Evolutionary conservation across 768 basidiomycete species (phyloP), one percentile per base, ranked within the genome.

Genomic region (Strobilomyces echinocephalus): DNA sequence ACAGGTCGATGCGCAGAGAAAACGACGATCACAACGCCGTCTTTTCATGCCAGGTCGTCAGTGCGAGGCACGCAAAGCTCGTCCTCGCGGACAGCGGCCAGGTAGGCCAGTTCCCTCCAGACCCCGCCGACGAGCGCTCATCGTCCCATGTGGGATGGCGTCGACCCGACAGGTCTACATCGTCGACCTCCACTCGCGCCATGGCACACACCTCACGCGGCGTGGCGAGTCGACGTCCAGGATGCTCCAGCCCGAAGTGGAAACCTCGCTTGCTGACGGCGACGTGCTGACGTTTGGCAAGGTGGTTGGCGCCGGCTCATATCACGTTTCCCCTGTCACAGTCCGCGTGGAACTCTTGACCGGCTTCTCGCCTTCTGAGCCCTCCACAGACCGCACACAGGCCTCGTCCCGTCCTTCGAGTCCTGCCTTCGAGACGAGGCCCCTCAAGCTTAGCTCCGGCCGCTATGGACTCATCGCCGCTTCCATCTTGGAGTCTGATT

Each of bases 261-360:
- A 84, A 28, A 78, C 76, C 31, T 63, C 74, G 36, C 80, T 91
- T 44, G 63, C 73, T 39, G 81, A 88, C 61, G 87, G 86, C 54
- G 88, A 90, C 63, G 67, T 80, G 31, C 60, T 91, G 53, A 90
- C 87, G 2, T 88, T 91, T 61, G 88, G 88, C 60, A 91, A 90
- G 70, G 72, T 77, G 6, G 88, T 91, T 1, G 84, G 82, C 35
- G 78, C 79, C 55, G 79, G 80, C 45, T 76, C 78, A 21, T 79
- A 79, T 49, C 69, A 76, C 26, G 88, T 89, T 30, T 73, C 74
- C 4, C 88, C 88, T 12, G 73, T 90, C 39, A 78, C 80, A 21
- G 83, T 74, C 40, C 76, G 80, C 24, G 76, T 88, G 34, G 78
- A 84, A 66, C 69, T 89, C 36, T 56, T 84, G 42, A 57, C 49